Evolutionary conservation across 2,329 filamentous ascomycete species (phyloP).

Genomic region (Dendrostoma leiphaemia): DNA sequence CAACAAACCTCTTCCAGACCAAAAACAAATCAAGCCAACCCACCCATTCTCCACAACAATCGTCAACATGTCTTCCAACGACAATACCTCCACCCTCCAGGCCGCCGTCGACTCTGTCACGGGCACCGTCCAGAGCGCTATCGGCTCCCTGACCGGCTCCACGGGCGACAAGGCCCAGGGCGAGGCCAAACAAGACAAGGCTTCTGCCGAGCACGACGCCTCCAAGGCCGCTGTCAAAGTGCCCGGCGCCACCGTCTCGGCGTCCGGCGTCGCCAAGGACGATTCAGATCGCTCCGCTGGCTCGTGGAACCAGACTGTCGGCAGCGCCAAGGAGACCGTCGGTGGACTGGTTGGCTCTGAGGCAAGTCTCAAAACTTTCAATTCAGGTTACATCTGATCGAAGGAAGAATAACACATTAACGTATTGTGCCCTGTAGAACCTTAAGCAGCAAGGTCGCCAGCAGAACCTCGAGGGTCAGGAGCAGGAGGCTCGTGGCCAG

Average conservation of each 20-base stretch:
- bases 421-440: slow-evolving; percentile 37
- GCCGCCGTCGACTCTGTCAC: slow-evolving; percentile 72
- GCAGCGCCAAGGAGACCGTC: slow-evolving; percentile 76
- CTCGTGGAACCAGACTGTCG: slow-evolving; percentile 85
- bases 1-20: slow-evolving; percentile 24
- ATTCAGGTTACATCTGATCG: too few species aligned
- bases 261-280: slow-evolving; percentile 70
- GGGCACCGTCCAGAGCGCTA: slow-evolving; percentile 67
- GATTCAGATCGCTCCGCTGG: slow-evolving; percentile 70
- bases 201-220: slow-evolving; percentile 64
- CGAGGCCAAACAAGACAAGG: slow-evolving; percentile 63
- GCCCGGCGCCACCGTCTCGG: slow-evolving; percentile 69
- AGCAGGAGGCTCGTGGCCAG: slow-evolving; percentile 81
- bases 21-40: slow-evolving; percentile 19
- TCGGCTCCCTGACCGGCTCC: slow-evolving; percentile 74
- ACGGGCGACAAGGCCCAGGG: slow-evolving; percentile 64
- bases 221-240: slow-evolving; percentile 74
- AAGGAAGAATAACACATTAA: too few species aligned
- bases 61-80: slow-evolving; percentile 40
- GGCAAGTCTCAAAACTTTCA: slow-evolving; percentile 37
- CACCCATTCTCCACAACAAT: too few species aligned
- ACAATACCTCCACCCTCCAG: slow-evolving; percentile 71
- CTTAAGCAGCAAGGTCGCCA: slow-evolving; percentile 72
- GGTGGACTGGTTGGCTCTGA: slow-evolving; percentile 76
- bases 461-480: slow-evolving; percentile 79